Percentiles rank a stretch among this genome's conserved stretches.
phyloP scores from a whole-genome alignment of 495 filamentous ascomycete species.

The Rhizodiscina lignyota region DNA sequence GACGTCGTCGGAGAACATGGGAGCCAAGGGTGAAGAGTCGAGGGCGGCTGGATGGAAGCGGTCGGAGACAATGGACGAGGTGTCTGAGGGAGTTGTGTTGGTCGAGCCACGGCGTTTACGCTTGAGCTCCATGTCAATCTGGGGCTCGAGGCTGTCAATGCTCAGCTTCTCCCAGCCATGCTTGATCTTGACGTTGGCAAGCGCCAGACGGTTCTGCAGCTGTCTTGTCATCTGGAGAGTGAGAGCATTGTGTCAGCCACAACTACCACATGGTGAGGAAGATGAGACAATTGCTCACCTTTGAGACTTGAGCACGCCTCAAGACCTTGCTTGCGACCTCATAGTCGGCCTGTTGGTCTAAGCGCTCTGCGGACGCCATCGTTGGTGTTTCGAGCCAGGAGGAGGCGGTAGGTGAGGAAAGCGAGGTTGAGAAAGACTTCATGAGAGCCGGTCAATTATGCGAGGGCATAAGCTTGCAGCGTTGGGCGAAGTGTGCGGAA shows the following conservation, averaged over 20 bases:
- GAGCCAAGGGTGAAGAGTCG: conserved; percentile 47
- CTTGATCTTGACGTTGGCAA: conserved; percentile 92
- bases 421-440: too few species aligned
- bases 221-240: conserved; percentile 63
- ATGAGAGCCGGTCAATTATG: too few species aligned
- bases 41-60: conserved; percentile 36
- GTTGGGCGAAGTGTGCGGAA: too few species aligned
- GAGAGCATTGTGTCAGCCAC: conserved; percentile 10
- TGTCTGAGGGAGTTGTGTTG: conserved; percentile 56
- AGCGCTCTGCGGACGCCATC: conserved; percentile 17
- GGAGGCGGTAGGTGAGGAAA: too few species aligned
- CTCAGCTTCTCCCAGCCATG: conserved; percentile 72
- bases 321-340: conserved; percentile 54
- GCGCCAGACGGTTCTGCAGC: conserved; percentile 79
- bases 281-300: too few species aligned
- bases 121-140: conserved; percentile 54
- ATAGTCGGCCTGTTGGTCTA: conserved; percentile 34
- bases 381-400: conserved; percentile 1
- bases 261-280: conserved; percentile 7
- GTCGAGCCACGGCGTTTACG: conserved; percentile 42
- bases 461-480: too few species aligned
- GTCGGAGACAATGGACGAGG: conserved; percentile 53
- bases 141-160: conserved; percentile 57
- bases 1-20: conserved; percentile 54
- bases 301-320: conserved; percentile 62